Evolutionary conservation across 2,329 filamentous ascomycete genomes (phyloP).

Genomic region (Sarocladium strictum): DNA sequence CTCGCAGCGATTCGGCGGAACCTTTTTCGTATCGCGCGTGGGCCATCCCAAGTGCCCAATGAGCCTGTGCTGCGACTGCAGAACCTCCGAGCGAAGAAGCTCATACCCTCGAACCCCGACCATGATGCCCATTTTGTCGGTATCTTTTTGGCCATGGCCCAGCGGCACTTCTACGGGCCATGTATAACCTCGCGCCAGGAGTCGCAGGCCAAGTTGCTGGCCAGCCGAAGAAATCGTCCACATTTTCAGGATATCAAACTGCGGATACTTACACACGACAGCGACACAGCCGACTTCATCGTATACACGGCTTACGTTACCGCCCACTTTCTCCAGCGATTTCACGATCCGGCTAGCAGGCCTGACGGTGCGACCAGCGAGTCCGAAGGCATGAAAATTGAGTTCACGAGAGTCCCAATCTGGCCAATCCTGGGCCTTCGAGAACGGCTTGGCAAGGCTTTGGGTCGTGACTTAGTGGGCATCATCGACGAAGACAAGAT

Average conservation of each 20-base stretch:
- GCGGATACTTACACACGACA: slow-evolving; percentile 45
- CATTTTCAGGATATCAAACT: slow-evolving; percentile 43
- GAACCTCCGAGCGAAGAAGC: slow-evolving; percentile 36
- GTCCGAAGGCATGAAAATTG: slow-evolving; percentile 35
- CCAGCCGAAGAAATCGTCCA: not conserved
- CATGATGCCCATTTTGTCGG: slow-evolving; percentile 48
- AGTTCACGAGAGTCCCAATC: slow-evolving; percentile 42
- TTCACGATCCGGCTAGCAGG: slow-evolving; percentile 40
- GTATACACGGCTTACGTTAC: slow-evolving; percentile 47
- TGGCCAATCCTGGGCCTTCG: slow-evolving; percentile 51
- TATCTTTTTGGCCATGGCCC: slow-evolving; percentile 51
- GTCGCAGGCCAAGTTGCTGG: not conserved
- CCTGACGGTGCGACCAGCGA: slow-evolving; percentile 18
- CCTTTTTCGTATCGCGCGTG: slow-evolving; percentile 38
- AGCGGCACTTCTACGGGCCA: slow-evolving; percentile 42
- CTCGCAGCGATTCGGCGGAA: slow-evolving; percentile 39
- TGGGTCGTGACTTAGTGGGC: slow-evolving; percentile 46
- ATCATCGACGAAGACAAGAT: slow-evolving; percentile 31
- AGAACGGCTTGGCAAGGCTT: slow-evolving; percentile 47
- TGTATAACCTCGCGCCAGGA: not conserved
- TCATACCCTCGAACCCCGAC: slow-evolving; percentile 41
- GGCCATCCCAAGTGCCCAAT: slow-evolving; percentile 36
- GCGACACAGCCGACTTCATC: slow-evolving; percentile 41
- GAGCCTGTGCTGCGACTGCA: slow-evolving; percentile 42
- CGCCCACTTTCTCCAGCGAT: slow-evolving; percentile 41